A percentile compares a stretch with the other conserved stretches of the same genome.
Conservation (phyloP, 768 basidiomycete species). For the Suillus paluster region DNA sequence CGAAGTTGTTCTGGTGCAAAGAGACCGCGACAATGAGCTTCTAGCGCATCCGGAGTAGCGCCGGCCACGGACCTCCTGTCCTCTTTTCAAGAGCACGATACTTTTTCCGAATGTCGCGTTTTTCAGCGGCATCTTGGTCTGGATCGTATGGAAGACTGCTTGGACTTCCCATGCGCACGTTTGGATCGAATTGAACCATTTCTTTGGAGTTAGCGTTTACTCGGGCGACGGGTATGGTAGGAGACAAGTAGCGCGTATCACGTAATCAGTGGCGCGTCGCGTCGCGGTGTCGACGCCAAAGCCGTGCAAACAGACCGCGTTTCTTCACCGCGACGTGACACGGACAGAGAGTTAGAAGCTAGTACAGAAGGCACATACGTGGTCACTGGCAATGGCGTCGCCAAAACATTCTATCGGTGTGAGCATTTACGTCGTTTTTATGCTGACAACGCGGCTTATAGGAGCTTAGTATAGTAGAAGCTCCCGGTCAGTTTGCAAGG, state of each 20-base stretch:
- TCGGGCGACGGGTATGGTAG: slow-evolving; percentile 1
- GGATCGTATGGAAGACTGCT: slow-evolving; percentile 68
- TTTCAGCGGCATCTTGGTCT: slow-evolving; percentile 83
- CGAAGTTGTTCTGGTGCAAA: slow-evolving; percentile 53
- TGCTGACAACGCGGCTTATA: slow-evolving; percentile 9
- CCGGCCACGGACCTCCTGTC: slow-evolving; percentile 58
- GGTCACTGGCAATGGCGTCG: slow-evolving; percentile 12
- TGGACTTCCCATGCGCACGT: slow-evolving; percentile 13
- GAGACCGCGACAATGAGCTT: slow-evolving; percentile 6
- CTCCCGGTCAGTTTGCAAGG: slow-evolving; percentile 69
- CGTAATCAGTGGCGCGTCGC: slow-evolving; percentile 26
- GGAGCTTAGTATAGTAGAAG: slow-evolving; percentile 70
- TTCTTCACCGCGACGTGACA: not conserved
- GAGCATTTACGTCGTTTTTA: slow-evolving; percentile 9
- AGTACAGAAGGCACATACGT: not conserved
- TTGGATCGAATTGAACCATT: slow-evolving; percentile 24
- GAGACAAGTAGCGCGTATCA: slow-evolving; percentile 11
- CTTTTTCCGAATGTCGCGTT: slow-evolving; percentile 70
- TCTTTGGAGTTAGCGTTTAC: not conserved
- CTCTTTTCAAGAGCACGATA: slow-evolving; percentile 70
- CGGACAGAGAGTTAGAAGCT: not conserved
- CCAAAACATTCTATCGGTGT: slow-evolving; percentile 37
- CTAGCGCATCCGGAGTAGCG: not conserved
- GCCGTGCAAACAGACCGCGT: slow-evolving; percentile 20
- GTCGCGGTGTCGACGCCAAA: slow-evolving; percentile 29